Evolutionary conservation across 768 basidiomycete species (phyloP).

Genomic region (Strobilomyces confusus): DNA sequence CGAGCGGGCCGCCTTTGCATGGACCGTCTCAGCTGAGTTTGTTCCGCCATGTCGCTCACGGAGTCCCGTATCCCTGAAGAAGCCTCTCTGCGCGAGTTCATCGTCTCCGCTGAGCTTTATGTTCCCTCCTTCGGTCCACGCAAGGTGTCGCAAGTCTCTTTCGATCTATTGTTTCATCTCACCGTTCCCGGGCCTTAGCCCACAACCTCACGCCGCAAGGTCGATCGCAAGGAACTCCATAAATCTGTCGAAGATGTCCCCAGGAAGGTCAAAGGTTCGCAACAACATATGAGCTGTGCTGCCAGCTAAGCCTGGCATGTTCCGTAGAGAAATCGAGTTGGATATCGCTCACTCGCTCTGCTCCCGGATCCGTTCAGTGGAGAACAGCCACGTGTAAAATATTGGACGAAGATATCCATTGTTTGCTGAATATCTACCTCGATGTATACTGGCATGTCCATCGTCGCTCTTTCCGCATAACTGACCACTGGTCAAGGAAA

Average conservation of each 20-base stretch:
- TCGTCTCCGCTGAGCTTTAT: slow-evolving; percentile 60
- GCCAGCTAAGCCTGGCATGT: slow-evolving; percentile 1
- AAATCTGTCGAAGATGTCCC: slow-evolving; percentile 40
- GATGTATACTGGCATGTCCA: slow-evolving; percentile 51
- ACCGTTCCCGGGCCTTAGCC: slow-evolving; percentile 33
- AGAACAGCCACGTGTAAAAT: slow-evolving; percentile 68
- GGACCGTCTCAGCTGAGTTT: not conserved
- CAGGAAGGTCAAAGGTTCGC: slow-evolving; percentile 59
- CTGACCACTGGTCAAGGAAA: slow-evolving; percentile 46
- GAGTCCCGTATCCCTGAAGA: slow-evolving; percentile 9
- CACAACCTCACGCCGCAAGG: slow-evolving; percentile 46
- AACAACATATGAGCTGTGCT: not conserved
- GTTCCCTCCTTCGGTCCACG: slow-evolving; percentile 51
- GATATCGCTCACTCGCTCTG: slow-evolving; percentile 54
- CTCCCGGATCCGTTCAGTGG: slow-evolving; percentile 60
- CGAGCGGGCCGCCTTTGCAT: not conserved
- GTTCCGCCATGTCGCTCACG: slow-evolving; percentile 10
- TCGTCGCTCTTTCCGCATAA: not conserved
- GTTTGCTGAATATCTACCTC: slow-evolving; percentile 68
- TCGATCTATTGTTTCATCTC: slow-evolving; percentile 4
- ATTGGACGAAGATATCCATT: slow-evolving; percentile 61
- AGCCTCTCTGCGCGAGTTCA: slow-evolving; percentile 43
- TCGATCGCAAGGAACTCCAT: slow-evolving; percentile 46
- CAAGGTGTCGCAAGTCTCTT: slow-evolving; percentile 44
- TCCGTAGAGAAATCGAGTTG: slow-evolving; percentile 67